Conservation (phyloP, 495 filamentous ascomycete species). For the Penicillium cinerascens region DNA sequence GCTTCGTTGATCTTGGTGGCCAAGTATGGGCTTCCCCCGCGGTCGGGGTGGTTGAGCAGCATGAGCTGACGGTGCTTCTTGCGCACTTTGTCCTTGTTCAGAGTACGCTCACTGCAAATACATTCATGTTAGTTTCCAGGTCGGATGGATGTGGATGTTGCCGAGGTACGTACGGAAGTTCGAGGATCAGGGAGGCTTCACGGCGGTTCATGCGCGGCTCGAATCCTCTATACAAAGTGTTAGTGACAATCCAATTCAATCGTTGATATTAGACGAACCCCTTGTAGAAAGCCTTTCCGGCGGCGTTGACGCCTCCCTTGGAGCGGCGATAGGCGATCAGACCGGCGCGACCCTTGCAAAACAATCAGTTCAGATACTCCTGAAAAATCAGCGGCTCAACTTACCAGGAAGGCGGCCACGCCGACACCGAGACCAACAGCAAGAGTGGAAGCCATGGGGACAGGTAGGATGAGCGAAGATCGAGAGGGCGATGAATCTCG, state of each 20-base stretch:
- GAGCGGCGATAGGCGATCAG: conserved; percentile 83
- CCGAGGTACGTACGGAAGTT: conserved; percentile 66
- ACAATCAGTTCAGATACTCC: conserved; percentile 10
- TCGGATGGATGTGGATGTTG: background rate
- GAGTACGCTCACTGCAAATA: conserved; percentile 65
- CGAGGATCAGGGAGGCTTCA: conserved; percentile 88
- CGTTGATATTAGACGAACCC: conserved; percentile 43
- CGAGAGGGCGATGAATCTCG: conserved; percentile 1
- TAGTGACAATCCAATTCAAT: conserved; percentile 2
- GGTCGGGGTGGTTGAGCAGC: conserved; percentile 96
- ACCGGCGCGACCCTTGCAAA: conserved; percentile 80
- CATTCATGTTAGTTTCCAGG: conserved; percentile 10
- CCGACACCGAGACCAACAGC: conserved; percentile 77
- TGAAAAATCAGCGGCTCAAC: conserved; percentile 16
- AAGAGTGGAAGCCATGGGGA: conserved; percentile 68
- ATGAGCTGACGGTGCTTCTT: conserved; percentile 96
- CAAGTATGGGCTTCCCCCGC: conserved; percentile 92
- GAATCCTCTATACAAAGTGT: conserved; percentile 59
- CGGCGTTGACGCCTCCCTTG: conserved; percentile 66
- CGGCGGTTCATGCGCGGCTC: conserved; percentile 87
- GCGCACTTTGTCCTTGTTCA: conserved; percentile 88
- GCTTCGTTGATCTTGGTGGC: conserved; percentile 98
- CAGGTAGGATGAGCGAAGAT: background rate
- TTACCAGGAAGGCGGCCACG: conserved; percentile 72
- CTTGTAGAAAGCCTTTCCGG: conserved; percentile 93